Evolutionary conservation across 768 basidiomycete genomes (phyloP).

Genomic region (Filobasidium floriforme): DNA sequence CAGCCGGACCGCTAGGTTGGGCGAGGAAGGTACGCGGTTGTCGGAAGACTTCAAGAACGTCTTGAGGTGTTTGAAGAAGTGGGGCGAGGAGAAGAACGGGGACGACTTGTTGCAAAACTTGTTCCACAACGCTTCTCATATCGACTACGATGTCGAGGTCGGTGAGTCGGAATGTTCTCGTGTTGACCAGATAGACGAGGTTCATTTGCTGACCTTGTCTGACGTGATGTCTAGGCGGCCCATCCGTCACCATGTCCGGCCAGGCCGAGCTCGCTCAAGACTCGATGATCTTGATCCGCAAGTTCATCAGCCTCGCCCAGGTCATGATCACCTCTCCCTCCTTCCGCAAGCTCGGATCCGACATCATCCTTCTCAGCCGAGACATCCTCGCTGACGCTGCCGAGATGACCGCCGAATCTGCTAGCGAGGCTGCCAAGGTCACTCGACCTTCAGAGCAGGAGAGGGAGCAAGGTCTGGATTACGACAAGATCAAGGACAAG

Average conservation of each 20-base stretch:
- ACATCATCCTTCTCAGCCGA: constrained; percentile 42
- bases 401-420: constrained; percentile 43
- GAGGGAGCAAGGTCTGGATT: constrained; percentile 43
- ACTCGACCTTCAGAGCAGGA: constrained; percentile 38
- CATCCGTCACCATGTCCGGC: constrained; percentile 13
- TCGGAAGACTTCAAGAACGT: constrained; percentile 41
- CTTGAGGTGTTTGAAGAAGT: constrained; percentile 35
- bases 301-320: constrained; percentile 43
- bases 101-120: constrained; percentile 44
- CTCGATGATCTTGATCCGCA: constrained; percentile 38
- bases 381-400: constrained; percentile 47
- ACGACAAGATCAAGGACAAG: constrained; percentile 35
- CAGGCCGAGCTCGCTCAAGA: constrained; percentile 37
- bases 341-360: constrained; percentile 45
- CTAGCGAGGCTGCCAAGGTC: constrained; percentile 39
- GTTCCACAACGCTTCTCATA: constrained; percentile 42
- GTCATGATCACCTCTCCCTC: constrained; percentile 44
- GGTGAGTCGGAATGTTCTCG: constrained; percentile 3
- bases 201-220: neutral
- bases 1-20: constrained; percentile 40
- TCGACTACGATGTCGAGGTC: constrained; percentile 43
- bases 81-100: constrained; percentile 47
- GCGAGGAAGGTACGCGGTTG: constrained; percentile 41
- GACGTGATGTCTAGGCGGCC: constrained; percentile 4
- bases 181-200: neutral